Evolutionary conservation across 1,284 basidiomycete genomes (phyloP).

Genomic region (Trametes pubescens): DNA sequence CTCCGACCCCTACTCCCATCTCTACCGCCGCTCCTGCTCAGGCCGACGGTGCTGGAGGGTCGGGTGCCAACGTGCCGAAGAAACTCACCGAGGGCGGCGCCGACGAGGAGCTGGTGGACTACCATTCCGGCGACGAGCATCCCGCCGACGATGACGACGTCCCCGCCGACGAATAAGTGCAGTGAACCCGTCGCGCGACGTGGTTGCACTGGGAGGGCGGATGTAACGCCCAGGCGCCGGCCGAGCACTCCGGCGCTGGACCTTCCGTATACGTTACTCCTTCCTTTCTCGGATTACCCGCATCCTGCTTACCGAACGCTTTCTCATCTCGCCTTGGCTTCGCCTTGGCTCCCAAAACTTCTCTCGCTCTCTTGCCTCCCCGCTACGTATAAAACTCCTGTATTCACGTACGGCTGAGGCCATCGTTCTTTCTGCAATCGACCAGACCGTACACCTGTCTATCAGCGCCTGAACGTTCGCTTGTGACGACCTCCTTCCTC

Average conservation of each 20-base stretch:
- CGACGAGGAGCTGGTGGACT: background rate
- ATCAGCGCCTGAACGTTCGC: slow-evolving; percentile 6
- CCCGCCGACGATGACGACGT: background rate
- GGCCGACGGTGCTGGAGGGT: too few species aligned
- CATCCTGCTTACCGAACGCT: background rate
- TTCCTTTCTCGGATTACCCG: background rate
- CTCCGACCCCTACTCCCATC: background rate
- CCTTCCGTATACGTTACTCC: background rate
- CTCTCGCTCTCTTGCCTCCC: background rate
- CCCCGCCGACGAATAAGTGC: background rate
- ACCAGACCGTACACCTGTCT: slow-evolving; percentile 12
- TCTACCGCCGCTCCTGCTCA: background rate
- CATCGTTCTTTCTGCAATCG: slow-evolving; percentile 5
- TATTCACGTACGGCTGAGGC: background rate
- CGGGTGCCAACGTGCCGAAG: too few species aligned
- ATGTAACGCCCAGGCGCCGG: background rate
- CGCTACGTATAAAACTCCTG: background rate
- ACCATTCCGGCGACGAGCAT: background rate
- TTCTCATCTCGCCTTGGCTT: background rate
- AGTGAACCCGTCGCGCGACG: background rate
- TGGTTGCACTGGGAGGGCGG: slow-evolving; percentile 11
- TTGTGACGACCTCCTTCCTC: slow-evolving; percentile 2
- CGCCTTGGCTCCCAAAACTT: background rate
- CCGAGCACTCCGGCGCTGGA: background rate
- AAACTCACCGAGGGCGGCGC: background rate